Conservation (phyloP, 768 basidiomycete genomes). For the Hortiboletus campestris region DNA sequence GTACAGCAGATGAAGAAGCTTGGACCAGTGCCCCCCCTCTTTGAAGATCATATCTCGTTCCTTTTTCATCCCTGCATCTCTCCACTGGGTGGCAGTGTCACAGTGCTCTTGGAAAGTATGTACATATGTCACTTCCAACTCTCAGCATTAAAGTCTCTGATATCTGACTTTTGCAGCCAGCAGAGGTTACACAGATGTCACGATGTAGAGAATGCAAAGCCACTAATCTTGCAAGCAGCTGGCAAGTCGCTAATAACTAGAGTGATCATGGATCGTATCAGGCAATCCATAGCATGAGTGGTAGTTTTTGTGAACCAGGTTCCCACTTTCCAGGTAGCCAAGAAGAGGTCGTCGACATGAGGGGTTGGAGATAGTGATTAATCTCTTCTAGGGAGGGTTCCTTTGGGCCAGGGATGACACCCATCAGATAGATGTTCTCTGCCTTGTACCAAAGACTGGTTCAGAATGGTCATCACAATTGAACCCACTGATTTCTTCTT, state of each 20-base stretch:
- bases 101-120: constrained; percentile 16
- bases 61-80: constrained; percentile 12
- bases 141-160: too few species aligned
- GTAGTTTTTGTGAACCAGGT: constrained; percentile 26
- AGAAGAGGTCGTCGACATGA: constrained; percentile 37
- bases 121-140: constrained; percentile 17
- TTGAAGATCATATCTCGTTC: constrained; percentile 9
- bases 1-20: constrained; percentile 34
- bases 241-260: neutral
- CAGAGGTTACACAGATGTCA: neutral
- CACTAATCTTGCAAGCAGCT: neutral
- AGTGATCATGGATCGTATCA: neutral
- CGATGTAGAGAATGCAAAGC: neutral
- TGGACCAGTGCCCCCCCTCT: constrained; percentile 29
- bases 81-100: constrained; percentile 18
- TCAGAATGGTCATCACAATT: constrained; percentile 18
- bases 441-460: constrained; percentile 13
- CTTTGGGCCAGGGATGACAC: constrained; percentile 36
- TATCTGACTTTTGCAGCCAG: constrained; percentile 1
- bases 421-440: constrained; percentile 39
- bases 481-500: constrained; percentile 10
- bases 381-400: constrained; percentile 25
- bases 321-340: constrained; percentile 31
- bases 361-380: constrained; percentile 33
- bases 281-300: neutral